Evolutionary conservation across 495 filamentous ascomycete genomes (phyloP).

Genomic region (Podospora conica): DNA sequence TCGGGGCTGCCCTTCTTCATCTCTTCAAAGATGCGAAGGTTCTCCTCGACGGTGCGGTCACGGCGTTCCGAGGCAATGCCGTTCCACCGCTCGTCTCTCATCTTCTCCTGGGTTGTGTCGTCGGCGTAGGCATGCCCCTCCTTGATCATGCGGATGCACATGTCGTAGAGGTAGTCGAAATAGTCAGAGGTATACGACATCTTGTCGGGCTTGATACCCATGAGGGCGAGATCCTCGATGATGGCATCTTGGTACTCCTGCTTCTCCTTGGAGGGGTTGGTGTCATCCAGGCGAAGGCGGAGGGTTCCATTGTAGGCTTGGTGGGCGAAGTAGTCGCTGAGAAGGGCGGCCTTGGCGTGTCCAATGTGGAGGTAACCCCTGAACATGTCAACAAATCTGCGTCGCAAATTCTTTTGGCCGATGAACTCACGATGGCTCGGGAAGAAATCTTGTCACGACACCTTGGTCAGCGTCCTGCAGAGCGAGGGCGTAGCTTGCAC

Average conservation of each 20-base stretch:
- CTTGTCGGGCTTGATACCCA: slow-evolving; percentile 79
- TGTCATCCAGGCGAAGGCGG: slow-evolving; percentile 84
- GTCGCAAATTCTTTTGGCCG: neutral
- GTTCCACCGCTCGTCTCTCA: slow-evolving; percentile 71
- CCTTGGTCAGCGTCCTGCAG: slow-evolving; percentile 84
- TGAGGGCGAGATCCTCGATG: slow-evolving; percentile 72
- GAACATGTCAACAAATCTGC: neutral
- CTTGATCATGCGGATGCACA: slow-evolving; percentile 72
- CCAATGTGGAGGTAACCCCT: slow-evolving; percentile 87
- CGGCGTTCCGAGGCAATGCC: slow-evolving; percentile 70
- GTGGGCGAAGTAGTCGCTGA: slow-evolving; percentile 93
- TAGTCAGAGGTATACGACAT: slow-evolving; percentile 81
- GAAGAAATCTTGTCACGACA: slow-evolving; percentile 89
- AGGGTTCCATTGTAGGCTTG: slow-evolving; percentile 79
- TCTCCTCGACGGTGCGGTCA: slow-evolving; percentile 73
- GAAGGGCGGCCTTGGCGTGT: slow-evolving; percentile 84
- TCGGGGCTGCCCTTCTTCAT: slow-evolving; percentile 79
- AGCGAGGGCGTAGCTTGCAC: slow-evolving; percentile 84
- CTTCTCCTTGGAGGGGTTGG: slow-evolving; percentile 90
- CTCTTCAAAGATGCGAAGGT: slow-evolving; percentile 70
- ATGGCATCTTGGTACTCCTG: slow-evolving; percentile 88
- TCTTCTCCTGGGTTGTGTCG: slow-evolving; percentile 81
- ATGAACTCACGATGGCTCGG: slow-evolving; percentile 76
- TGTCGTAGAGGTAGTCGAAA: slow-evolving; percentile 81
- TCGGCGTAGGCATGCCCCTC: slow-evolving; percentile 83